Percentiles rank a stretch among this genome's conserved stretches.
phyloP scores from a whole-genome alignment of 495 filamentous ascomycete genomes.

The Friedmanniomyces simplex region DNA sequence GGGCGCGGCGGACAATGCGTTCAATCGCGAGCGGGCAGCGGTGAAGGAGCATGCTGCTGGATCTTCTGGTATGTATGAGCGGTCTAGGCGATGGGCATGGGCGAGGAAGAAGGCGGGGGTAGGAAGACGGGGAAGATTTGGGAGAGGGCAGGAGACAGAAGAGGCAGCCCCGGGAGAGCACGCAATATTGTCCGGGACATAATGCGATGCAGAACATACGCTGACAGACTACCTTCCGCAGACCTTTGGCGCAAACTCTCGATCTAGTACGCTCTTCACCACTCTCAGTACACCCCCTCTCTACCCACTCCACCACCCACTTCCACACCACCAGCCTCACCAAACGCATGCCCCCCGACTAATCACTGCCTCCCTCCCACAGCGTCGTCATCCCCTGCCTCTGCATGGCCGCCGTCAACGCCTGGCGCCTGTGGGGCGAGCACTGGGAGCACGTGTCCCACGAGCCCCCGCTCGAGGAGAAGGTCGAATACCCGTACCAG shows the following conservation, averaged over 20 bases:
- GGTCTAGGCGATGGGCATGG: background rate
- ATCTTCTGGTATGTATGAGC: constrained; percentile 51
- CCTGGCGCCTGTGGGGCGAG: constrained; percentile 81
- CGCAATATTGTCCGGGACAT: no score
- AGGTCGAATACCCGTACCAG: constrained; percentile 82
- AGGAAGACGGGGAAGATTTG: no score
- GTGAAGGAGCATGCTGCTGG: constrained; percentile 77
- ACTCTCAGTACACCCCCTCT: no score
- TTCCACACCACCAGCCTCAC: background rate
- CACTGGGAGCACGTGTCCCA: constrained; percentile 94
- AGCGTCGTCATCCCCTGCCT: constrained; percentile 63
- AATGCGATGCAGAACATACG: background rate
- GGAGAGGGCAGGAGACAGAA: no score
- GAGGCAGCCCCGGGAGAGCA: no score
- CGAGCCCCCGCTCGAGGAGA: constrained; percentile 77
- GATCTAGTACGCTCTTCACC: constrained; percentile 51
- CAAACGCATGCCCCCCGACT: background rate
- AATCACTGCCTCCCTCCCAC: constrained; percentile 1
- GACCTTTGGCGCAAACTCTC: constrained; percentile 91
- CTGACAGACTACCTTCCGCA: constrained; percentile 26
- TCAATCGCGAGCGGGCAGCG: constrained; percentile 72
- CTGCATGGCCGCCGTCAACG: constrained; percentile 60
- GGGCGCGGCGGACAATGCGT: constrained; percentile 56
- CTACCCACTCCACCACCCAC: constrained; percentile 28
- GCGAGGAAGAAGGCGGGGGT: background rate